These are phyloP conservation scores for Saraca asoca DNA, from an alignment of 331 rosid species.

Conservation along the genomic window DNA sequence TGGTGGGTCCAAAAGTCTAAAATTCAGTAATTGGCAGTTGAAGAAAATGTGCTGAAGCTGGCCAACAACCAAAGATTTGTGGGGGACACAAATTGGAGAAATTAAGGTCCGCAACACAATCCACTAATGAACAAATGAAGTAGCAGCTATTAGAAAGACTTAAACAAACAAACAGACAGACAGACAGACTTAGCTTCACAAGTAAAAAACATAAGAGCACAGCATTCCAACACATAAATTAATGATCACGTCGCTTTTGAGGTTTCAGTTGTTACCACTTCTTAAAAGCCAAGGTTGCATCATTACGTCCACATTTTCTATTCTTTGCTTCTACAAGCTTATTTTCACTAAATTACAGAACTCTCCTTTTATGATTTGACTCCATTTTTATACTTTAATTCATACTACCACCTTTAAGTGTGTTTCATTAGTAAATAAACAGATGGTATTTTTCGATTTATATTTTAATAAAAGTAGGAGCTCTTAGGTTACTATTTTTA, in stretches of 20 bases:
- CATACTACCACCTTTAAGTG: too few species aligned
- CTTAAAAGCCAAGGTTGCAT: constrained; percentile 55
- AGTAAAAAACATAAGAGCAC: constrained; percentile 3
- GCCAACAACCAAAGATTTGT: constrained; percentile 34
- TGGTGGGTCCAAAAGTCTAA: constrained; percentile 32
- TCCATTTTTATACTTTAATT: too few species aligned
- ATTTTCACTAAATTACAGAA: too few species aligned
- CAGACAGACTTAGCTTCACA: constrained; percentile 33
- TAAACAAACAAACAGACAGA: constrained; percentile 18
- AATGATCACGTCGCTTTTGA: constrained; percentile 20
- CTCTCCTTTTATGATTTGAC: too few species aligned
- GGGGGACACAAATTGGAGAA: not conserved
- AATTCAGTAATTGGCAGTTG: constrained; percentile 25
- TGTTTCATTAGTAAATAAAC: too few species aligned
- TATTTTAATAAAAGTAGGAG: too few species aligned
- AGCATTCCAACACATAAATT: constrained; percentile 20
- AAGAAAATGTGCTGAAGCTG: constrained; percentile 20
- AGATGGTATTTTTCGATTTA: too few species aligned
- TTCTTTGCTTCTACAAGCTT: too few species aligned
- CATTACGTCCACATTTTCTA: constrained; percentile 36
- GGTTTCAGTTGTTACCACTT: constrained; percentile 24
- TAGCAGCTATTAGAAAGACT: too few species aligned
- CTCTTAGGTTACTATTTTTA: too few species aligned
- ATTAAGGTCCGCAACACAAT: constrained; percentile 18
- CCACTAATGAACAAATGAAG: constrained; percentile 21